Base-by-base conservation (phyloP, 345 rosid species). In the Salix caprea region DNA sequence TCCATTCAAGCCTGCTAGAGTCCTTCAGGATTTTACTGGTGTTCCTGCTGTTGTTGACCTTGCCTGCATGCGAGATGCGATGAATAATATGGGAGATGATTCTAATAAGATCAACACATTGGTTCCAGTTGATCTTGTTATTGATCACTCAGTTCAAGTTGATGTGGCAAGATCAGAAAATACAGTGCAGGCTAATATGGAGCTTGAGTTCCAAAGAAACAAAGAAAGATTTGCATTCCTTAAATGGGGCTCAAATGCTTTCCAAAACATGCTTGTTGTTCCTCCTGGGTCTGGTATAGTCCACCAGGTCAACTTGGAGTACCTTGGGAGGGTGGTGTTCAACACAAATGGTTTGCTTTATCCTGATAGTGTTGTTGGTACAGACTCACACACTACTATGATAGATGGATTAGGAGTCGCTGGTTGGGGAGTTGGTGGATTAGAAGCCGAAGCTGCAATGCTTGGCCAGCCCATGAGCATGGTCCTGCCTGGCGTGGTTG, bases 401-500 rank as follows among this genome's bases (percentile, higher is more conserved):
- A 94, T 94, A n/a, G 96, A 94, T 80, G 98, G 98, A 54, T 77
- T 94, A 77, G 98, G 98, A 68, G 97, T 94, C 82, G 97, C 98
- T 85, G 98, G 97, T 52, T 94, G 97, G 98, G 98, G 98, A 86
- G 97, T 94, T 79, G 96, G 98, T 69, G 97, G 97, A 46, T 92
- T 94, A 72, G 98, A 94, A 87, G 98, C 98, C 26, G 98, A 94
- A 83, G 97, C 98, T 70, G 84, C 92, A 62, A 62, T 94, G 98
- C 98, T 94, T 84, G 98, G 98, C 76, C 97, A 94, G 93, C 98
- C 98, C 50, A 94, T 94, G 98, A 94, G 98, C 88, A 94, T 94
- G 98, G 98, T 94, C 71, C 83, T 94, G 82, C 97, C 98, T 62
- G 98, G 98, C 83, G 98, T 92, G 67, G 97, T 94, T 77, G 98